Evolutionary conservation across 2,329 filamentous ascomycete genomes (phyloP).

Genomic region (Colletotrichum tropicale): DNA sequence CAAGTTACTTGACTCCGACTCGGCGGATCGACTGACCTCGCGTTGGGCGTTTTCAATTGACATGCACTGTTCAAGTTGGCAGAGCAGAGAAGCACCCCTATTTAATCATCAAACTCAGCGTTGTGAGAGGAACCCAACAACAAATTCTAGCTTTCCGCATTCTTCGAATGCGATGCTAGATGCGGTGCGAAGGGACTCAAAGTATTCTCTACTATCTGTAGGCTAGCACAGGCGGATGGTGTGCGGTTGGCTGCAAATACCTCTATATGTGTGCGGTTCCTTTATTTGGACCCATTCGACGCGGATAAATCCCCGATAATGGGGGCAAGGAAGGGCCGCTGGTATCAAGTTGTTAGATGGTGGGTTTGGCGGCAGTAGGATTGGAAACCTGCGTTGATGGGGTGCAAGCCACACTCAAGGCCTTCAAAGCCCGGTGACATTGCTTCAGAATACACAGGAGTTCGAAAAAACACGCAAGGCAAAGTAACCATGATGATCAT

Average conservation of each 20-base stretch:
- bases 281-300: not conserved
- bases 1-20: not conserved
- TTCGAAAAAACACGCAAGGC: no score
- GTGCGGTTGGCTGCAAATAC: not conserved
- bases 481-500: no score
- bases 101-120: not conserved
- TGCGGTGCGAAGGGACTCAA: not conserved
- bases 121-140: not conserved
- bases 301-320: not conserved
- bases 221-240: not conserved
- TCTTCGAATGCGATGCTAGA: not conserved
- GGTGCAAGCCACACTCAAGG: no score
- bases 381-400: no score
- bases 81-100: not conserved
- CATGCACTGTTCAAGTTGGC: fast-evolving
- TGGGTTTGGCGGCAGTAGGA: not conserved
- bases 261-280: fast-evolving
- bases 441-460: no score
- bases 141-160: not conserved
- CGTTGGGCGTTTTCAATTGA: not conserved
- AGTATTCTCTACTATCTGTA: not conserved
- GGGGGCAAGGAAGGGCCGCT: fast-evolving
- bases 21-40: not conserved
- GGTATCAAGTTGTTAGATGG: not conserved
- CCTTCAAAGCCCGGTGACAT: no score